Conservation (phyloP, 116 monocot genomes). For the Thalassia testudinum region DNA sequence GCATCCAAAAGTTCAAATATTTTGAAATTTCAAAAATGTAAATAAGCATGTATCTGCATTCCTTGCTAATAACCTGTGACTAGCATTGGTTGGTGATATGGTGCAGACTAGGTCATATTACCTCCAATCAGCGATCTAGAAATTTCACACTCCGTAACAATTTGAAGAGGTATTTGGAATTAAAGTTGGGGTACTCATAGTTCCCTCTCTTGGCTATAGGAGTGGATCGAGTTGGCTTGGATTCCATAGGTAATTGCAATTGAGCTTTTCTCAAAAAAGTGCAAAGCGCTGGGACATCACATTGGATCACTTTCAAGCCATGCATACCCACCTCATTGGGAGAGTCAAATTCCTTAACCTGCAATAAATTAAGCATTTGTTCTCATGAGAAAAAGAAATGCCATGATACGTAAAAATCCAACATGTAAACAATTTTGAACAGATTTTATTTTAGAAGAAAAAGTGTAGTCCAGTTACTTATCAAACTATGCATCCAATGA, state of each 20-base stretch:
- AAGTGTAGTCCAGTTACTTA: too few relatives aligned
- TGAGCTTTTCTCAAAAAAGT: conserved; percentile 32
- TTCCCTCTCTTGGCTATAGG: conserved; percentile 17
- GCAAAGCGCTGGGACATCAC: conserved; percentile 67
- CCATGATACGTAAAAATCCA: too few relatives aligned
- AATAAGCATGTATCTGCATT: too few relatives aligned
- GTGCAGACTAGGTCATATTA: background rate
- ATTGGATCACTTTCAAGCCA: conserved; percentile 52
- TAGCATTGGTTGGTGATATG: background rate
- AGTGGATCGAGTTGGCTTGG: conserved; percentile 28
- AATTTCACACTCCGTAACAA: conserved; percentile 26
- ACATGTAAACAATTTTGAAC: too few relatives aligned
- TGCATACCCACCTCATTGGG: conserved; percentile 54
- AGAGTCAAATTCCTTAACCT: conserved; percentile 51
- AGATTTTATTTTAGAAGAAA: too few relatives aligned
- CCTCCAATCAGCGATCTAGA: conserved; percentile 20
- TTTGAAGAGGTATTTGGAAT: conserved; percentile 24
- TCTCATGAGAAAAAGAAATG: too few relatives aligned
- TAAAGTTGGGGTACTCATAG: conserved; percentile 22
- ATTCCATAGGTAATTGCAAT: conserved; percentile 22
- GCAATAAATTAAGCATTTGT: background rate
- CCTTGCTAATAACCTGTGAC: too few relatives aligned
- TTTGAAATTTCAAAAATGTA: too few relatives aligned
- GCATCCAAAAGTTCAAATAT: background rate
- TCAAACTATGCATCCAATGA: too few relatives aligned